Evolutionary conservation across 768 basidiomycete species (phyloP).

Genomic region (Pleurotus sapidus): DNA sequence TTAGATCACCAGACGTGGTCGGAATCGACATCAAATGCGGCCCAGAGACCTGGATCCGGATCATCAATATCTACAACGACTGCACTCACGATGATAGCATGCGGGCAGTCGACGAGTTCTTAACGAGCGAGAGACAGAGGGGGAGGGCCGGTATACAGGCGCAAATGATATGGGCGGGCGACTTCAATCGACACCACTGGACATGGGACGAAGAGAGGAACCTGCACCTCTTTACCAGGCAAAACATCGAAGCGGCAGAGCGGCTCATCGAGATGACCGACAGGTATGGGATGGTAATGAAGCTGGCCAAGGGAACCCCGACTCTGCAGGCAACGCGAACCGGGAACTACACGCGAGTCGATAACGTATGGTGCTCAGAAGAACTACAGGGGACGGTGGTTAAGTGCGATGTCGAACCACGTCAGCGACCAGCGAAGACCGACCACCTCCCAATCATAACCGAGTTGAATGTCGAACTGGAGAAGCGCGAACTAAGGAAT

Average conservation of each 20-base stretch:
- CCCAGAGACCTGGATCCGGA: conserved; percentile 10
- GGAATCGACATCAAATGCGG: conserved; percentile 18
- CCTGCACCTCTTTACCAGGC: conserved; percentile 19
- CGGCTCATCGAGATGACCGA: conserved; percentile 12
- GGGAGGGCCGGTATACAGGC: too few relatives aligned
- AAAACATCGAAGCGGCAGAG: conserved; percentile 5
- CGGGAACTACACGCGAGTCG: conserved; percentile 29
- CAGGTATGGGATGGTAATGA: conserved; percentile 22
- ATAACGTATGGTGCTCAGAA: conserved; percentile 29
- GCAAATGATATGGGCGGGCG: conserved; percentile 23
- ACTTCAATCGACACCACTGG: conserved; percentile 39
- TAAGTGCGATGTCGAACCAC: conserved; percentile 18
- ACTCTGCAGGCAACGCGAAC: conserved; percentile 17
- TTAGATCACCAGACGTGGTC: conserved; percentile 14
- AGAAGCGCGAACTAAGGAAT: background rate
- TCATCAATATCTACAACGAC: conserved; percentile 32
- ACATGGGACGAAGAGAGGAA: conserved; percentile 34
- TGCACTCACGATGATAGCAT: conserved; percentile 10
- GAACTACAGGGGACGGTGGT: conserved; percentile 13
- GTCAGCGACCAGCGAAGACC: conserved; percentile 12
- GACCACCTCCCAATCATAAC: conserved; percentile 33
- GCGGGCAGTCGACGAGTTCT: conserved; percentile 6
- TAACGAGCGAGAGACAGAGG: background rate
- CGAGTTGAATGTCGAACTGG: conserved; percentile 14
- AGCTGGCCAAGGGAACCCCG: conserved; percentile 23